Base-by-base conservation (phyloP, 78 protist species). In the Dictyostelium capitatum region DNA sequence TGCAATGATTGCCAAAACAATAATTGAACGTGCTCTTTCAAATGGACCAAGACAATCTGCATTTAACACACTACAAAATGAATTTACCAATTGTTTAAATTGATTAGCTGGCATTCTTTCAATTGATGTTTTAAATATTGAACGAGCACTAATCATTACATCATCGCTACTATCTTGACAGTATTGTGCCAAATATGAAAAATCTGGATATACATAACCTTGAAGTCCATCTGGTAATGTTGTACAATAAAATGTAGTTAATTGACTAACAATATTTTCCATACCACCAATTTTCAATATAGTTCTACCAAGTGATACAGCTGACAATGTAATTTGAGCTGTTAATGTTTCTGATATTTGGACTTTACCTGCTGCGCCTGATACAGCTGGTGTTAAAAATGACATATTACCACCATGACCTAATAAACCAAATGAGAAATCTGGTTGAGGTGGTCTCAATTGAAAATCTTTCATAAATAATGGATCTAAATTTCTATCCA, bases 381-480 rank as follows among this genome's bases (percentile, higher is more conserved):
- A 87, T 10, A 74, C 93, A 6, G 25, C 28, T 9, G 93, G 93
- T 28, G 81, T 78, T 4, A 87, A 51, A 19, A 87, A 47, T 32
- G 79, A 64, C 20, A 87, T 43, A 51, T 87, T 87, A 37, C 84
- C 83, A 32, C 93, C 79, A 30, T 87, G 83, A 62, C 93, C 93
- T 4, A 87, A 41, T 37, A 87, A n/a, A 87, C 93, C 93, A 32
- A 87, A 87, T 46, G 93, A 77, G 20, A 87, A 87, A 41, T 87
- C 93, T 14, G 93, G 93, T 77, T 77, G 84, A 3, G 93, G 93
- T 48, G 93, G 84, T 51, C 93, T 64, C 19, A 87, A n/a, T 64
- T 87, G 83, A 64, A 87, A 87, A 51, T 87, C 93, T 51, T 87
- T 87, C 48, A n/a, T 87, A 65, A 62, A 87, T 78, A 87, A 75